Evolutionary conservation across 179 eudicot species (phyloP).

Genomic region (Vitellaria paradoxa): DNA sequence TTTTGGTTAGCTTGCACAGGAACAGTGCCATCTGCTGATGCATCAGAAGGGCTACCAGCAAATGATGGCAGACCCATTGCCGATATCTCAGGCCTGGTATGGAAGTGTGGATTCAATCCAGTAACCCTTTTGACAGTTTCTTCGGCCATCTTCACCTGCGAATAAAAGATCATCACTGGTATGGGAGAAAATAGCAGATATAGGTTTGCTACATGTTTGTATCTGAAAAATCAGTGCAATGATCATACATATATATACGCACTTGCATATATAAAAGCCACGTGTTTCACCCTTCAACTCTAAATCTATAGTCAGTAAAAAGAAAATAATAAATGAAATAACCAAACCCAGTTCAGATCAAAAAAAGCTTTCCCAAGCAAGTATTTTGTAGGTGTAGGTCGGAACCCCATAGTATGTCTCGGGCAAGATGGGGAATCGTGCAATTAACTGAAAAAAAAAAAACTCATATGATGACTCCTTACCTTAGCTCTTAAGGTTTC

Average conservation of each 20-base stretch:
- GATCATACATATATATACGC: no score
- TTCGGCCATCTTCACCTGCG: constrained; percentile 97
- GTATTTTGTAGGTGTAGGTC: not conserved
- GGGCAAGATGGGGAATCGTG: not conserved
- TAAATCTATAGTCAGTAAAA: not conserved
- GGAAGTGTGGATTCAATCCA: constrained; percentile 77
- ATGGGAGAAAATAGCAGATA: not conserved
- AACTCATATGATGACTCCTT: constrained; percentile 9
- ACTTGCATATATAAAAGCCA: no score
- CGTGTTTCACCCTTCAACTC: no score
- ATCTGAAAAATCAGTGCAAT: no score
- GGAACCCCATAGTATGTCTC: not conserved
- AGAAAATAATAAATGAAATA: not conserved
- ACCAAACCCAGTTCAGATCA: not conserved
- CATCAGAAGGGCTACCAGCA: constrained; percentile 62
- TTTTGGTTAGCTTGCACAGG: constrained; percentile 67
- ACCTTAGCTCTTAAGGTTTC: constrained; percentile 98
- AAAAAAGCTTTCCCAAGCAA: not conserved
- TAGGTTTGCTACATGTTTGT: not conserved
- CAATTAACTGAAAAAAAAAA: not conserved
- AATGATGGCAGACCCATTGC: constrained; percentile 59
- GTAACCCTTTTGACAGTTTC: constrained; percentile 89
- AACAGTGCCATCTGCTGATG: constrained; percentile 71
- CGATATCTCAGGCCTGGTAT: constrained; percentile 74
- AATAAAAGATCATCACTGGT: not conserved